Evolutionary conservation across 805 yeast genomes (phyloP).

Genomic region (Helenozyma baotianmanensis): DNA sequence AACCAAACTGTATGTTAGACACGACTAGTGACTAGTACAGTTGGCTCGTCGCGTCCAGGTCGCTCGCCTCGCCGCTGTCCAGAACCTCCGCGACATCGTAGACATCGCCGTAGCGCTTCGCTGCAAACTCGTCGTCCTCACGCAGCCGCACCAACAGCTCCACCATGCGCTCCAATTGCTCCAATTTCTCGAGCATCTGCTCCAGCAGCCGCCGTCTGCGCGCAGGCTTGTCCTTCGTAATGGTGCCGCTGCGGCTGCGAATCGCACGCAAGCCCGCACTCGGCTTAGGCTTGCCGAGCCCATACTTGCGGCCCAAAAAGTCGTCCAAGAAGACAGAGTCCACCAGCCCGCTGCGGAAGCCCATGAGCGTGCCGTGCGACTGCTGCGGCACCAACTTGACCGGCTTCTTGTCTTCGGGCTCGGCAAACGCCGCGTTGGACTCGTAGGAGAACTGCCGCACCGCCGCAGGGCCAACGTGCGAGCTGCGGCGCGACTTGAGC

Average conservation of each 20-base stretch:
- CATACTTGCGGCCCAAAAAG: constrained; percentile 25
- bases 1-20: no score
- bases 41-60: no score
- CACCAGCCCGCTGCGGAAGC: constrained; percentile 35
- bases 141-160: background rate
- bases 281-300: constrained; percentile 8
- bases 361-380: constrained; percentile 31
- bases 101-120: background rate
- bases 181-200: background rate
- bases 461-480: constrained; percentile 12
- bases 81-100: background rate
- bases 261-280: background rate
- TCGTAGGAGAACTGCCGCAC: background rate
- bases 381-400: constrained; percentile 21
- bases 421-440: constrained; percentile 2
- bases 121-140: background rate
- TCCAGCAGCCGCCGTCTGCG: no score
- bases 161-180: background rate
- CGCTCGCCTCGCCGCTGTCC: background rate
- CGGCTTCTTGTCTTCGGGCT: background rate
- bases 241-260: no score
- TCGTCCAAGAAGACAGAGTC: constrained; percentile 36
- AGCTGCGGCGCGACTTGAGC: constrained; percentile 24
- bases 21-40: no score
- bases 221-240: background rate